Evolutionary conservation across 257 asterid species (phyloP), one percentile per base, ranked within the genome.

Genomic region (Solanum piurae): DNA sequence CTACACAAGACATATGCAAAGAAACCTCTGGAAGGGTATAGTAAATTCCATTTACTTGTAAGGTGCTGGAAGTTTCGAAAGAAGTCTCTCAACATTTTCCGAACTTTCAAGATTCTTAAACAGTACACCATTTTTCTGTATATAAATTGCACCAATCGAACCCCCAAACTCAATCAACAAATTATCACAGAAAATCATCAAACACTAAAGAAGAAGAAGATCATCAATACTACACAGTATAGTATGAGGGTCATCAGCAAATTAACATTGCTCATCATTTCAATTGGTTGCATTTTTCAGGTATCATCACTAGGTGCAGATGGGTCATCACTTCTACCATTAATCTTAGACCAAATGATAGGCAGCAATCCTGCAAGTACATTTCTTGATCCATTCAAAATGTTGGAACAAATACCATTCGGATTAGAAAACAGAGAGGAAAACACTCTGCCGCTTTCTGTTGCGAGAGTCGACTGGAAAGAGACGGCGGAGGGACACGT

Each of bases 401-500:
- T 89, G 21, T 88, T 89, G 4, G 91, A 89, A 86, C 89, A 87
- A 6, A n/a, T 85, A 55, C 91, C 91, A 25, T 31, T 69, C 4
- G 86, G 88, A 36, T 12, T 88, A 2, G 90, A 89, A 55, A 88
- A 46, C 37, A 89, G 77, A 21, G 91, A 89, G 34, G 87, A 83
- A 25, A 55, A 10, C 10, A 9, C 66, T 58, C 68, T n/a, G 33
- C 33, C 68, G 12, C 11, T 66, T 7, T 27, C 49, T 0, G 7
- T 88, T 0, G 88, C 88, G 2, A 87, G 49, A 27, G 90, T 88
- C n/a, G 91, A 89, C 62, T 89, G 91, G 89, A 89, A 87, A 82
- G 91, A 89, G 75, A 89, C 86, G 16, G 66, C 86, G 8, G 83
- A 85, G 20, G 88, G 87, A 0, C 86, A 89, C 12, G 64, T 85